Percentiles rank a stretch among this genome's conserved stretches.
Evolutionary conservation across 73 alveolate genomes (phyloP).

Genomic region (Tetrahymena elliotti): DNA sequence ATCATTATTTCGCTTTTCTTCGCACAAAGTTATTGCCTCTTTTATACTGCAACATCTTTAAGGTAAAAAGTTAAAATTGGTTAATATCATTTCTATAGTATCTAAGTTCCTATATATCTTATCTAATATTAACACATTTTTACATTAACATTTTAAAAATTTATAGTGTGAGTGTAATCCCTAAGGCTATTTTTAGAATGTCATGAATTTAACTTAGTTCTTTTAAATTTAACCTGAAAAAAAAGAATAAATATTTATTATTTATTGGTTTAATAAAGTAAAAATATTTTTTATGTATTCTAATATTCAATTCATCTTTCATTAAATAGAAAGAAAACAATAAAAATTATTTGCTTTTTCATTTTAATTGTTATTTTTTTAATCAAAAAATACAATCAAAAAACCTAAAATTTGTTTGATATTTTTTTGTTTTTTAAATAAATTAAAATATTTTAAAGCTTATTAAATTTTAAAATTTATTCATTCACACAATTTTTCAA

Average conservation of each 20-base stretch:
- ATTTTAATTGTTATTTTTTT: too few species aligned
- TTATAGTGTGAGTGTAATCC: not conserved
- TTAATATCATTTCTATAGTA: not conserved
- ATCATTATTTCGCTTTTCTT: not conserved
- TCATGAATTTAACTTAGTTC: not conserved
- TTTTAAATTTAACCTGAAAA: not conserved
- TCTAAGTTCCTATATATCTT: not conserved
- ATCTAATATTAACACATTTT: not conserved
- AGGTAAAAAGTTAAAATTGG: not conserved
- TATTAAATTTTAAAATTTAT: too few species aligned
- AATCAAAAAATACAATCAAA: too few species aligned
- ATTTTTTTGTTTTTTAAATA: too few species aligned
- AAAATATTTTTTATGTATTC: not conserved
- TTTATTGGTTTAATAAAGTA: too few species aligned
- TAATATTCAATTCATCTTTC: too few species aligned
- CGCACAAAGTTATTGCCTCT: not conserved
- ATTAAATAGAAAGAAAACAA: too few species aligned
- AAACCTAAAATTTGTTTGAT: too few species aligned
- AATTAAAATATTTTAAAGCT: too few species aligned
- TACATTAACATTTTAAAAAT: not conserved
- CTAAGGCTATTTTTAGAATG: not conserved
- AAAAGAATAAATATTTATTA: not conserved
- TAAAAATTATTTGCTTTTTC: too few species aligned
- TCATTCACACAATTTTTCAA: too few species aligned
- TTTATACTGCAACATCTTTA: not conserved